phyloP scores from a whole-genome alignment of 306 rosid genomes.

The Vachellia collinsii region DNA sequence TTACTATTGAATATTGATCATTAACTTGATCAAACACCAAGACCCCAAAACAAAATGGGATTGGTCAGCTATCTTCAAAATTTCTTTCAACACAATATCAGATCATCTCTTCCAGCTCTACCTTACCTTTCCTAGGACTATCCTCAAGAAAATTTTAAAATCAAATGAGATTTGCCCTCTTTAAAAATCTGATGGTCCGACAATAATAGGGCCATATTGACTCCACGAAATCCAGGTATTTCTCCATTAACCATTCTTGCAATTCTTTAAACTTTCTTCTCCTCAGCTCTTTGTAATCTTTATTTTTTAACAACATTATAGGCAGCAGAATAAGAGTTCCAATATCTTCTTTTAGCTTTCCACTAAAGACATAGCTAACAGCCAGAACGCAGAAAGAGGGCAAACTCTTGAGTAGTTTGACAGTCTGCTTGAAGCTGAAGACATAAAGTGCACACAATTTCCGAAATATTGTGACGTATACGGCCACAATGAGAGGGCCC shows the following conservation, averaged over 20 bases:
- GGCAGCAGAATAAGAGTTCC: constrained; percentile 55
- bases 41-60: constrained; percentile 56
- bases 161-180: constrained; percentile 79
- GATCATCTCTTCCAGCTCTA: constrained; percentile 33
- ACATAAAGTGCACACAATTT: constrained; percentile 61
- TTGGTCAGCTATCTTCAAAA: constrained; percentile 36
- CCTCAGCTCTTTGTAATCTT: constrained; percentile 62
- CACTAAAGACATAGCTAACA: constrained; percentile 49
- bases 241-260: constrained; percentile 58
- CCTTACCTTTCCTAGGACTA: constrained; percentile 37
- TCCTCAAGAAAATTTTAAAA: constrained; percentile 28
- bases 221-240: constrained; percentile 74
- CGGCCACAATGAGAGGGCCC: constrained; percentile 70
- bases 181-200: constrained; percentile 75
- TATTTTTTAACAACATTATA: constrained; percentile 53
- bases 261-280: constrained; percentile 60
- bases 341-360: constrained; percentile 68
- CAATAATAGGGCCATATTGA: constrained; percentile 87
- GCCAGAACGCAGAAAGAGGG: constrained; percentile 65
- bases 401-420: constrained; percentile 49
- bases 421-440: constrained; percentile 80
- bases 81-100: constrained; percentile 32
- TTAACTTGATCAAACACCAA: constrained; percentile 42
- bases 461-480: constrained; percentile 64
- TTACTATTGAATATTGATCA: constrained; percentile 44